Percentiles rank a stretch among this genome's conserved stretches.
phyloP scores from a whole-genome alignment of 768 basidiomycete species.

The Lenzites betulinus region DNA sequence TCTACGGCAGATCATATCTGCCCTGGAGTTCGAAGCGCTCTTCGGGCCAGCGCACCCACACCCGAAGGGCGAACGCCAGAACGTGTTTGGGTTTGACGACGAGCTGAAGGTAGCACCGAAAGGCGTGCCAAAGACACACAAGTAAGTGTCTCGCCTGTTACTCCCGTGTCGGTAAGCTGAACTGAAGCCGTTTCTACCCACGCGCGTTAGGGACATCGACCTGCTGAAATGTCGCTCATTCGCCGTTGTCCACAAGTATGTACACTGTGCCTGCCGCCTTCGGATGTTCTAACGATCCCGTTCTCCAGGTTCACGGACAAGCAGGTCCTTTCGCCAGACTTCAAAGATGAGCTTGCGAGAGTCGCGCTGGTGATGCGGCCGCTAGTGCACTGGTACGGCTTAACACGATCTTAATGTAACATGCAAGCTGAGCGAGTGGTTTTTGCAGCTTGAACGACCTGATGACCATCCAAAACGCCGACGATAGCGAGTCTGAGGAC shows the following conservation, averaged over 20 bases:
- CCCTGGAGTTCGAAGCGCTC: slow-evolving; percentile 67
- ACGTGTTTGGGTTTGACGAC: slow-evolving; percentile 85
- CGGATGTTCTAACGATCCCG: background rate
- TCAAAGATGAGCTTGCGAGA: slow-evolving; percentile 56
- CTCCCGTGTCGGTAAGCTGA: background rate
- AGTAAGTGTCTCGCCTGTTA: slow-evolving; percentile 43
- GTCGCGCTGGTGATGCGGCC: background rate
- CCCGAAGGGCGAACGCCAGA: slow-evolving; percentile 63
- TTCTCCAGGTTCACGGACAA: slow-evolving; percentile 66
- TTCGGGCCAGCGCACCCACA: slow-evolving; percentile 74
- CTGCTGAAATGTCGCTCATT: slow-evolving; percentile 83
- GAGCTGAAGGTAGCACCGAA: slow-evolving; percentile 92
- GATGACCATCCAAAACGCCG: background rate
- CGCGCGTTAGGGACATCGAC: slow-evolving; percentile 75
- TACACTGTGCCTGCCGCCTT: background rate
- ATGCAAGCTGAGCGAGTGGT: no score
- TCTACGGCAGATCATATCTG: slow-evolving; percentile 67
- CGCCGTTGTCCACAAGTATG: slow-evolving; percentile 63
- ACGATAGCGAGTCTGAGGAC: background rate
- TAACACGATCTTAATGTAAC: no score
- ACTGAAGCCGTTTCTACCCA: background rate
- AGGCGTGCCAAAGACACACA: slow-evolving; percentile 81
- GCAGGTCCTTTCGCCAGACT: slow-evolving; percentile 67
- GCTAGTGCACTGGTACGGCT: background rate
- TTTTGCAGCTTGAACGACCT: background rate